Conservation (phyloP, 2,329 filamentous ascomycete genomes). For the Xylariaceae sp. region DNA sequence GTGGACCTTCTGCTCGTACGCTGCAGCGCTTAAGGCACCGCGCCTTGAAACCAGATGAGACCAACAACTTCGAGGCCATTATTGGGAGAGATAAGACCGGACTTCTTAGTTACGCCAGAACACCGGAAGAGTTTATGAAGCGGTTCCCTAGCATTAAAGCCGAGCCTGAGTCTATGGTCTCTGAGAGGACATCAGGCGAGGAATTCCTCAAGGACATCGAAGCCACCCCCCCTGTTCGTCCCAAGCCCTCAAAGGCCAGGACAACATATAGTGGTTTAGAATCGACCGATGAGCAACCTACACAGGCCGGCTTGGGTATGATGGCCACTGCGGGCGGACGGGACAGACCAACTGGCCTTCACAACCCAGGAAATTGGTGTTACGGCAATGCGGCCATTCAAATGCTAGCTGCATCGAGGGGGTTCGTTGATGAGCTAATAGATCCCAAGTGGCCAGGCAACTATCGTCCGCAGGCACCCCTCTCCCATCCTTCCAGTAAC, state of each 20-base stretch:
- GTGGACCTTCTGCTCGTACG: slow-evolving; percentile 19
- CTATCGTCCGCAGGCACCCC: slow-evolving; percentile 63
- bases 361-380: slow-evolving; percentile 79
- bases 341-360: slow-evolving; percentile 64
- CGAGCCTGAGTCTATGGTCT: slow-evolving; percentile 57
- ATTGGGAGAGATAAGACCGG: slow-evolving; percentile 61
- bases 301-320: slow-evolving; percentile 39
- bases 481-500: slow-evolving; percentile 49
- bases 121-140: slow-evolving; percentile 79
- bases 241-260: slow-evolving; percentile 63
- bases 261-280: slow-evolving; percentile 76
- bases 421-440: slow-evolving; percentile 63
- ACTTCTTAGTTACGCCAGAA: slow-evolving; percentile 53
- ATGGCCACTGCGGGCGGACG: slow-evolving; percentile 33
- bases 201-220: slow-evolving; percentile 47
- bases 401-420: slow-evolving; percentile 68
- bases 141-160: slow-evolving; percentile 70
- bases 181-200: slow-evolving; percentile 28
- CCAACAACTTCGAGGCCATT: slow-evolving; percentile 74
- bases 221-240: slow-evolving; percentile 56
- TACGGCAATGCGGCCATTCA: slow-evolving; percentile 93
- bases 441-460: slow-evolving; percentile 58
- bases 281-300: slow-evolving; percentile 29
- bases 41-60: slow-evolving; percentile 70
- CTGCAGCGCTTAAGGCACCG: slow-evolving; percentile 43